Conservation (phyloP, 2,329 filamentous ascomycete genomes). For the Penicillium hesseltinei region DNA sequence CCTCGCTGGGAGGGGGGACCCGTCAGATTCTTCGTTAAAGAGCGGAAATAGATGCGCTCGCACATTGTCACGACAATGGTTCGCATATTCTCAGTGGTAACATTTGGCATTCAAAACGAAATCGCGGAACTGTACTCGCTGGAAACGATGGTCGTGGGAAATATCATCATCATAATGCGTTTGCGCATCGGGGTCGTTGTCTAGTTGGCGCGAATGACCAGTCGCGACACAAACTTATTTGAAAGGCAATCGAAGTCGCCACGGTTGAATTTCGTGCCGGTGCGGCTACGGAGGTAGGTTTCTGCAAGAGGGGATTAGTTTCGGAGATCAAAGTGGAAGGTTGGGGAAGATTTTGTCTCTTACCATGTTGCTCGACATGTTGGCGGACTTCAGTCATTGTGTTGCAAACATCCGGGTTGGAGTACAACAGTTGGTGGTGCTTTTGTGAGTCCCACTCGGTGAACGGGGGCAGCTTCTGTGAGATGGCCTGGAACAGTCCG, state of each 20-base stretch:
- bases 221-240: conserved; percentile 95
- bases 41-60: conserved; percentile 20
- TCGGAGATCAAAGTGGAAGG: background rate
- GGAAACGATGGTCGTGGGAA: conserved; percentile 22
- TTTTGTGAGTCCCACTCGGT: conserved; percentile 91
- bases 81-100: conserved; percentile 28
- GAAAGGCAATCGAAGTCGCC: conserved; percentile 92
- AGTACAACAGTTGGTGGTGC: conserved; percentile 86
- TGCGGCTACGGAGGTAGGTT: conserved; percentile 77
- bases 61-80: conserved; percentile 24
- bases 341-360: conserved; percentile 36
- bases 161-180: conserved; percentile 27
- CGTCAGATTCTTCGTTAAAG: conserved; percentile 15
- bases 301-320: conserved; percentile 60
- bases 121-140: conserved; percentile 18
- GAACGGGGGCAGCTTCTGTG: conserved; percentile 89
- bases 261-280: conserved; percentile 79
- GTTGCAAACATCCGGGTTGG: conserved; percentile 88
- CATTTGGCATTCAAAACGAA: conserved; percentile 18
- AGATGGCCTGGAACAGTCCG: conserved; percentile 95
- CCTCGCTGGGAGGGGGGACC: conserved; percentile 16
- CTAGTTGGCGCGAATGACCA: conserved; percentile 92
- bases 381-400: conserved; percentile 94
- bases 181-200: conserved; percentile 26
- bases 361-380: conserved; percentile 92